These are phyloP conservation scores for Rhodotorula sp. DNA, from an alignment of 1,284 basidiomycete species.

Conservation along the genomic window DNA sequence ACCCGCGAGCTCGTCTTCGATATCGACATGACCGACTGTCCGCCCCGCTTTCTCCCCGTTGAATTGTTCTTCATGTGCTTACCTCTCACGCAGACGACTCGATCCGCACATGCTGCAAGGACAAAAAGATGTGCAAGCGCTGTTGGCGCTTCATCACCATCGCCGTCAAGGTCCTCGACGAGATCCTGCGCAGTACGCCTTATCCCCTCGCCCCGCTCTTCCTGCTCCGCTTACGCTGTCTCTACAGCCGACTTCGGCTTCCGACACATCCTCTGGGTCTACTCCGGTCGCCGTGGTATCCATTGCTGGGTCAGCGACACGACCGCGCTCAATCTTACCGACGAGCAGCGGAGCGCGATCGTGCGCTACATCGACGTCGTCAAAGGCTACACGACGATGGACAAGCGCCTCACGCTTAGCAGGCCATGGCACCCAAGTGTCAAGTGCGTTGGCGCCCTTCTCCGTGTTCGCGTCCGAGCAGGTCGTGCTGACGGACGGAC, in stretches of 20 bases:
- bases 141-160: slow-evolving; percentile 96
- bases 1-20: slow-evolving; percentile 96
- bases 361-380: slow-evolving; percentile 86
- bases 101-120: slow-evolving; percentile 91
- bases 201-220: neutral
- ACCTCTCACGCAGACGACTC: slow-evolving; percentile 65
- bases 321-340: slow-evolving; percentile 82
- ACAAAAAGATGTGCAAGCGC: slow-evolving; percentile 83
- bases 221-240: neutral
- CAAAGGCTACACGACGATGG: slow-evolving; percentile 76
- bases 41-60: neutral
- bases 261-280: slow-evolving; percentile 87
- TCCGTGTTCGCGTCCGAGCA: no score
- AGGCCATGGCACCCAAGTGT: slow-evolving; percentile 69
- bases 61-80: neutral
- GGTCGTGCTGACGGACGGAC: no score
- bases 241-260: slow-evolving; percentile 58
- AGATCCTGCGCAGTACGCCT: slow-evolving; percentile 65
- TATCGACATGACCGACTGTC: slow-evolving; percentile 98
- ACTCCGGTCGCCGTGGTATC: slow-evolving; percentile 96
- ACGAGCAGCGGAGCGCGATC: slow-evolving; percentile 84
- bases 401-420: slow-evolving; percentile 76
- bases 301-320: slow-evolving; percentile 96
- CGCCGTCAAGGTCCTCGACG: slow-evolving; percentile 86
- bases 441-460: slow-evolving; percentile 56